phyloP scores from a whole-genome alignment of 352 stramenopile genomes.

The Phytopythium litorale region DNA sequence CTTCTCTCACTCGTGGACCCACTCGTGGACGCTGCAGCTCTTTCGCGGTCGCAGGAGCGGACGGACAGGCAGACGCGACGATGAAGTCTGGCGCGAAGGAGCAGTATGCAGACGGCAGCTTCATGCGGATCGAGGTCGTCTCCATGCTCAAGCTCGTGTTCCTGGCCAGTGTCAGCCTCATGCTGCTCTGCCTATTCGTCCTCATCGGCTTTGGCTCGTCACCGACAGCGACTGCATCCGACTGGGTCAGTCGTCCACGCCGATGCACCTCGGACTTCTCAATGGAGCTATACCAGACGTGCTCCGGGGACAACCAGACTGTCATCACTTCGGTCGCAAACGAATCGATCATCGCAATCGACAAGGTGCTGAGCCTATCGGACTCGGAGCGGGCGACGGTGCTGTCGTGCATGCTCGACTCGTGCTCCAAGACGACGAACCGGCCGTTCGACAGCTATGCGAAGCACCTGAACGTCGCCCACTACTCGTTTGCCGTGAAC shows the following conservation, averaged over 20 bases:
- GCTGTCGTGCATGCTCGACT: constrained; percentile 49
- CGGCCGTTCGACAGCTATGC: constrained; percentile 25
- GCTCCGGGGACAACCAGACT: constrained; percentile 17
- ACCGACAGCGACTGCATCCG: constrained; percentile 31
- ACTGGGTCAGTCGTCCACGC: constrained; percentile 46
- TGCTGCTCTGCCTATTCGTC: constrained; percentile 41
- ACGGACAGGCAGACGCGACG: neutral
- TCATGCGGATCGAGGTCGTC: constrained; percentile 62
- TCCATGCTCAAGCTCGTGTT: constrained; percentile 51
- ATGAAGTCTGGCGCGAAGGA: constrained; percentile 24
- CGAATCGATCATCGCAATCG: constrained; percentile 30
- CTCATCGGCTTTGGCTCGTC: constrained; percentile 36
- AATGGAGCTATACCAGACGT: constrained; percentile 27
- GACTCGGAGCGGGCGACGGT: constrained; percentile 24
- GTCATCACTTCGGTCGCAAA: constrained; percentile 11
- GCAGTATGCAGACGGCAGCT: constrained; percentile 25
- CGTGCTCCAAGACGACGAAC: constrained; percentile 43
- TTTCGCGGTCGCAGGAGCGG: neutral
- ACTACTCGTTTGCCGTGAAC: constrained; percentile 59
- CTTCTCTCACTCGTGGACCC: too few relatives aligned
- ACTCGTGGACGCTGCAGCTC: neutral
- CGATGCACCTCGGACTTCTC: constrained; percentile 58
- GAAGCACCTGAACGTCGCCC: constrained; percentile 30
- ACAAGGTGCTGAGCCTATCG: constrained; percentile 32
- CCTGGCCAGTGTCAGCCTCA: constrained; percentile 20